Conservation (phyloP, 352 stramenopile genomes). For the Globisporangium nunn region DNA sequence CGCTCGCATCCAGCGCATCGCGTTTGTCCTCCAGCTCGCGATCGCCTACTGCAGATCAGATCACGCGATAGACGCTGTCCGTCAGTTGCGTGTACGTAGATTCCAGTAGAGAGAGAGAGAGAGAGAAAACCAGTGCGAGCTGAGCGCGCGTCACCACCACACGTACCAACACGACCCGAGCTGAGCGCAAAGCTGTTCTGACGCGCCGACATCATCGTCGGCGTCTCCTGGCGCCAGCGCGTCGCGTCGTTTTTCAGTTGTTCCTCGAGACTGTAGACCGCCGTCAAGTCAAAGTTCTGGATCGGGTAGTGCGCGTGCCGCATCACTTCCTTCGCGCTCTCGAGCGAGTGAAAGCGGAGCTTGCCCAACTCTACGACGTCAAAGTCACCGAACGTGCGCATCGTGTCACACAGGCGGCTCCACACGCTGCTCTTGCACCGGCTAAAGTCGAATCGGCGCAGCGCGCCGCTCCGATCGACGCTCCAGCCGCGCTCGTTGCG, state of each 20-base stretch:
- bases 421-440: constrained; percentile 37
- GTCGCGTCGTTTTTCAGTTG: constrained; percentile 48
- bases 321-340: constrained; percentile 56
- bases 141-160: background rate
- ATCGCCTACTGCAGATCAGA: constrained; percentile 15
- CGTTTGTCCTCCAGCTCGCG: constrained; percentile 17
- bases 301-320: constrained; percentile 34
- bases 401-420: constrained; percentile 29
- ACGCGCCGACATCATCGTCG: constrained; percentile 1
- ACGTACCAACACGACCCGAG: constrained; percentile 40
- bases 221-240: constrained; percentile 17
- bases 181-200: constrained; percentile 40
- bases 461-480: constrained; percentile 30
- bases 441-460: constrained; percentile 39
- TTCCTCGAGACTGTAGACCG: constrained; percentile 62
- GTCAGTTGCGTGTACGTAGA: background rate
- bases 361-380: constrained; percentile 31
- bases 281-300: constrained; percentile 46
- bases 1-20: constrained; percentile 1
- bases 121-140: constrained; percentile 10
- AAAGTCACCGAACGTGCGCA: constrained; percentile 45
- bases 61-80: background rate
- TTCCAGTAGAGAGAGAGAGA: background rate
- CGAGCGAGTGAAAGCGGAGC: constrained; percentile 43
- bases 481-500: constrained; percentile 20